These are phyloP conservation scores for Bryoerythrophyllum caledonicum DNA, from an alignment of 225 moss, liverwort and hornwort species.

Conservation along the genomic window DNA sequence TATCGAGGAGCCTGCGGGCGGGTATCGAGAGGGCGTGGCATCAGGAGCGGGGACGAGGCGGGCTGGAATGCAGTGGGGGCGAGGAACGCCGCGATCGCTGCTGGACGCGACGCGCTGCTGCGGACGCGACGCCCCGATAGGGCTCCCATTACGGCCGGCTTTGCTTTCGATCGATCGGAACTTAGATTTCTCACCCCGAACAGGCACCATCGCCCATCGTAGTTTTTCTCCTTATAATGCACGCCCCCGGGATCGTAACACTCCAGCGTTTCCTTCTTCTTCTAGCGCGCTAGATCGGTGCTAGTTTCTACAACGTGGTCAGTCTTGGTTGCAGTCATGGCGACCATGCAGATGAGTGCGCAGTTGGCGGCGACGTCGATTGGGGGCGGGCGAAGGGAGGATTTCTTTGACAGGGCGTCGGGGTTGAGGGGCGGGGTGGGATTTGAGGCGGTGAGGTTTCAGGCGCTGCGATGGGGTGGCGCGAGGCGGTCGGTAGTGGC, in stretches of 20 bases:
- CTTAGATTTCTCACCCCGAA: neutral
- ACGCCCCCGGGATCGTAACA: neutral
- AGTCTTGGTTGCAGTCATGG: constrained; percentile 19
- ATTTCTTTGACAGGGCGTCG: neutral
- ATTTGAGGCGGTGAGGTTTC: neutral
- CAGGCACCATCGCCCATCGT: neutral
- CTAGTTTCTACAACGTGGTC: neutral
- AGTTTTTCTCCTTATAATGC: neutral
- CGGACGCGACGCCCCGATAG: constrained; percentile 22
- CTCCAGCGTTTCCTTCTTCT: too few relatives aligned
- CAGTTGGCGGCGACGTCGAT: constrained; percentile 10
- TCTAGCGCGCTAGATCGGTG: neutral
- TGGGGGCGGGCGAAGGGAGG: neutral
- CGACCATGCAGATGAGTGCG: constrained; percentile 33
- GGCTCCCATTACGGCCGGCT: neutral
- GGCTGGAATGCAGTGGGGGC: too few relatives aligned
- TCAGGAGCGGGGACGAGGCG: too few relatives aligned
- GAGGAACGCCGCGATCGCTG: too few relatives aligned
- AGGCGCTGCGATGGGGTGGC: constrained; percentile 14
- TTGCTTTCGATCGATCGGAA: neutral
- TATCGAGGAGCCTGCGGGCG: too few relatives aligned
- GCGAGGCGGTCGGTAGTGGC: neutral
- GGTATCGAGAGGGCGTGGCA: too few relatives aligned
- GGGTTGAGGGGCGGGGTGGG: neutral
- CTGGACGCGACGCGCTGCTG: too few relatives aligned